A percentile compares a stretch with the other conserved stretches of the same genome.
phyloP scores from a whole-genome alignment of 352 stramenopile species.

The Pythium brachiatum region DNA sequence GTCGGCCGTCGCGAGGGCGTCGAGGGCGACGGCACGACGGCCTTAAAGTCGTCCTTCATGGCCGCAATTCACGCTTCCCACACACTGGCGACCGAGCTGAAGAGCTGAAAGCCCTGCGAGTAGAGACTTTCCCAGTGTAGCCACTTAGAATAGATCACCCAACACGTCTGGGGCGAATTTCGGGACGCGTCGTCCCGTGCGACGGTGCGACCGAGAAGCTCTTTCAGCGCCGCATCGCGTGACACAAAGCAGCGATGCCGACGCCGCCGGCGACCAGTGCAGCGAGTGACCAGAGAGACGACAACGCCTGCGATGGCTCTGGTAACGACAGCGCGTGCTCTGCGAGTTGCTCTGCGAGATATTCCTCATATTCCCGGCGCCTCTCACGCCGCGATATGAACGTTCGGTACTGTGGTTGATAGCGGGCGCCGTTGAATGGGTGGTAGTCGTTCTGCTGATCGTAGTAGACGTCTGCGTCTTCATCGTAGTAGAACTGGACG shows the following conservation, averaged over 20 bases:
- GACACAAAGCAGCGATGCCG: not conserved
- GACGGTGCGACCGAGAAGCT: not conserved
- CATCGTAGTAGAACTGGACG: not conserved
- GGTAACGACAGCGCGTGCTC: too few relatives aligned
- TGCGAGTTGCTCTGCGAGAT: too few relatives aligned
- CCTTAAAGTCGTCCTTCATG: slow-evolving; percentile 30
- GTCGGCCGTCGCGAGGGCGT: slow-evolving; percentile 19
- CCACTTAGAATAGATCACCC: not conserved
- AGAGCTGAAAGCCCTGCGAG: not conserved
- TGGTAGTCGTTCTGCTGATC: not conserved
- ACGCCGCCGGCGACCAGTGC: not conserved
- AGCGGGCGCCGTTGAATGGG: not conserved
- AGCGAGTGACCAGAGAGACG: not conserved
- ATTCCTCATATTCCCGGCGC: too few relatives aligned
- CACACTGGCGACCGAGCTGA: not conserved
- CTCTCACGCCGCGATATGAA: too few relatives aligned
- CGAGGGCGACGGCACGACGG: slow-evolving; percentile 17
- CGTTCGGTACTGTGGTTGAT: not conserved
- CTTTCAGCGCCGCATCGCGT: too few relatives aligned
- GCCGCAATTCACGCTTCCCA: not conserved
- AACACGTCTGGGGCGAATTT: too few relatives aligned
- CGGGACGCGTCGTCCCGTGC: not conserved
- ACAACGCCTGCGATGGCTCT: too few relatives aligned
- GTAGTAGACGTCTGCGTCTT: too few relatives aligned
- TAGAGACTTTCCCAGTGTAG: not conserved